Percentiles rank a stretch among this genome's conserved stretches.
phyloP scores from a whole-genome alignment of 768 basidiomycete genomes.

The Kwoniella pini region DNA sequence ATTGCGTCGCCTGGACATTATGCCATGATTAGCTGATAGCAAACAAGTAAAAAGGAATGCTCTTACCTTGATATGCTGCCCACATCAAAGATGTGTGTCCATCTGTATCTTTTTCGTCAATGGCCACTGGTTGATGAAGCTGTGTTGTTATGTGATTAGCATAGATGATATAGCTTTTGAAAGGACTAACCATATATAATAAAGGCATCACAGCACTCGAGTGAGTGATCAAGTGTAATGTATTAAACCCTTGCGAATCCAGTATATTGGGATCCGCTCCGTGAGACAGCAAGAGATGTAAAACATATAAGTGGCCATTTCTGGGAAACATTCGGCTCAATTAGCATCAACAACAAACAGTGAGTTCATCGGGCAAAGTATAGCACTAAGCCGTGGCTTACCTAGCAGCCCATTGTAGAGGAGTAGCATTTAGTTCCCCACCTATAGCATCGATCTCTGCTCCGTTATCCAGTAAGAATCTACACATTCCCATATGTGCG shows the following conservation, averaged over 20 bases:
- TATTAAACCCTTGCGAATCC: conserved; percentile 95
- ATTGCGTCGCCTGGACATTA: conserved; percentile 70
- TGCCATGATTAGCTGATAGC: too few relatives aligned
- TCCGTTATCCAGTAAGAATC: conserved; percentile 83
- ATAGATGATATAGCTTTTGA: background rate
- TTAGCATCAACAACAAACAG: too few relatives aligned
- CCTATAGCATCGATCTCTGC: conserved; percentile 93
- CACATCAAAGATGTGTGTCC: conserved; percentile 97
- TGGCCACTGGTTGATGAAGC: conserved; percentile 86
- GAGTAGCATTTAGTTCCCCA: conserved; percentile 90
- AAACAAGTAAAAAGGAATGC: background rate
- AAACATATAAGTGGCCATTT: conserved; percentile 92
- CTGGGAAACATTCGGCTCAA: conserved; percentile 48
- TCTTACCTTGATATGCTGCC: conserved; percentile 86
- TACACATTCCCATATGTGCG: conserved; percentile 84
- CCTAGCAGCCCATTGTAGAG: conserved; percentile 95
- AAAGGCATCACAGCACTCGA: conserved; percentile 93
- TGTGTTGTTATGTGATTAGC: conserved; percentile 59
- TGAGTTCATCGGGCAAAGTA: too few relatives aligned
- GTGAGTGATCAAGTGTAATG: conserved; percentile 91
- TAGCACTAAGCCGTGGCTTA: too few relatives aligned
- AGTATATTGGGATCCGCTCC: conserved; percentile 87
- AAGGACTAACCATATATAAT: conserved; percentile 58
- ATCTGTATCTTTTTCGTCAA: conserved; percentile 84
- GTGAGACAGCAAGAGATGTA: conserved; percentile 85